Conservation (phyloP, 768 basidiomycete genomes). For the Cyathus striatus region DNA sequence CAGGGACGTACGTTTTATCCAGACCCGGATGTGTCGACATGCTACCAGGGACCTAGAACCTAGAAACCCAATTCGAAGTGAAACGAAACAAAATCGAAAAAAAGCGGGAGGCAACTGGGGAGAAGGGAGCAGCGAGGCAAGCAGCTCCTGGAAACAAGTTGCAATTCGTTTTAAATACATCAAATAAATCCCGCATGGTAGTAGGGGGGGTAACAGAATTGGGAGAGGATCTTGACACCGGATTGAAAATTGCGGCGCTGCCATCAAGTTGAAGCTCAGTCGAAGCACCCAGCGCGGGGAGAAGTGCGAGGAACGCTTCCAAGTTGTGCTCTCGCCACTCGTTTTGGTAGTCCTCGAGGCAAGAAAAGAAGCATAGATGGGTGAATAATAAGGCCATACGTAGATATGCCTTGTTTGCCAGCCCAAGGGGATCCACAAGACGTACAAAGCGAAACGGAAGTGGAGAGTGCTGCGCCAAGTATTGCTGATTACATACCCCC, state of each 20-base stretch:
- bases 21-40: slow-evolving; percentile 7
- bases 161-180: not conserved
- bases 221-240: not conserved
- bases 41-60: too few species aligned
- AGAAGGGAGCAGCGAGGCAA: not conserved
- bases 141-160: not conserved
- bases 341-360: not conserved
- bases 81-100: not conserved
- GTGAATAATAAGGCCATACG: not conserved
- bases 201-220: not conserved
- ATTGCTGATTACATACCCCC: too few species aligned
- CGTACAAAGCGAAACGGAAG: too few species aligned
- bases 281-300: not conserved
- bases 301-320: not conserved
- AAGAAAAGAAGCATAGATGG: not conserved
- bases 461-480: too few species aligned
- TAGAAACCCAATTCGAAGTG: too few species aligned
- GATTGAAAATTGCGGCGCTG: too few species aligned
- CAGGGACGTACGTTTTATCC: slow-evolving; percentile 26
- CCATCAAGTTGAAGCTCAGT: not conserved
- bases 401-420: not conserved
- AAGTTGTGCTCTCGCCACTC: not conserved
- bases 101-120: not conserved
- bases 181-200: not conserved
- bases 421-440: not conserved